phyloP scores from a whole-genome alignment of 1,284 basidiomycete species.

The Ustilago shanxiensis region DNA sequence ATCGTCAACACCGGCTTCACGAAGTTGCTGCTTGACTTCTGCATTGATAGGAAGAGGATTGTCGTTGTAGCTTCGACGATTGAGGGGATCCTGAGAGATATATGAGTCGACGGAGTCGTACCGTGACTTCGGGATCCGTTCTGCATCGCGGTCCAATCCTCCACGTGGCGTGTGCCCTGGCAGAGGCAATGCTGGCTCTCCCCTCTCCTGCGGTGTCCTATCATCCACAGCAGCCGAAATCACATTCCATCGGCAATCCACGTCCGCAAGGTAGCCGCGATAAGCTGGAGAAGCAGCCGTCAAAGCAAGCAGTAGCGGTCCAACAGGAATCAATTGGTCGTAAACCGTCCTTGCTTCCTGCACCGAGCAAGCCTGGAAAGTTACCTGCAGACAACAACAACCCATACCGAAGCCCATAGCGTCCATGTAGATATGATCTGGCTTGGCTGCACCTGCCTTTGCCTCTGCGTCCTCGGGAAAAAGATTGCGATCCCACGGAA shows the following conservation, averaged over 20 bases:
- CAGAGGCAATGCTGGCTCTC: constrained; percentile 73
- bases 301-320: constrained; percentile 94
- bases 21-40: constrained; percentile 69
- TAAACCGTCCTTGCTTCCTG: constrained; percentile 91
- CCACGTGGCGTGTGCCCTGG: constrained; percentile 40
- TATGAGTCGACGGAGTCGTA: constrained; percentile 97
- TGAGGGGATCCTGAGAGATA: constrained; percentile 86
- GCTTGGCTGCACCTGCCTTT: constrained; percentile 82
- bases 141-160: constrained; percentile 32
- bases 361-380: constrained; percentile 95
- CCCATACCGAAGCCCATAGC: constrained; percentile 99
- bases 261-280: constrained; percentile 93
- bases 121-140: constrained; percentile 89
- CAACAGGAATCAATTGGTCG: constrained; percentile 92
- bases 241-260: constrained; percentile 98
- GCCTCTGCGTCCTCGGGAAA: constrained; percentile 90
- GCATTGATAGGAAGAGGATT: constrained; percentile 84
- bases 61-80: constrained; percentile 94
- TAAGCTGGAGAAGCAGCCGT: constrained; percentile 94
- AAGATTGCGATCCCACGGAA: constrained; percentile 83
- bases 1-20: constrained; percentile 80
- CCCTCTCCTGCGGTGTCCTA: constrained; percentile 92
- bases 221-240: constrained; percentile 98
- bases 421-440: constrained; percentile 96
- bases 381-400: constrained; percentile 96